A percentile compares a stretch with the other conserved stretches of the same genome.
Conservation (phyloP, 768 basidiomycete species). For the Leucosporidium scottii region DNA sequence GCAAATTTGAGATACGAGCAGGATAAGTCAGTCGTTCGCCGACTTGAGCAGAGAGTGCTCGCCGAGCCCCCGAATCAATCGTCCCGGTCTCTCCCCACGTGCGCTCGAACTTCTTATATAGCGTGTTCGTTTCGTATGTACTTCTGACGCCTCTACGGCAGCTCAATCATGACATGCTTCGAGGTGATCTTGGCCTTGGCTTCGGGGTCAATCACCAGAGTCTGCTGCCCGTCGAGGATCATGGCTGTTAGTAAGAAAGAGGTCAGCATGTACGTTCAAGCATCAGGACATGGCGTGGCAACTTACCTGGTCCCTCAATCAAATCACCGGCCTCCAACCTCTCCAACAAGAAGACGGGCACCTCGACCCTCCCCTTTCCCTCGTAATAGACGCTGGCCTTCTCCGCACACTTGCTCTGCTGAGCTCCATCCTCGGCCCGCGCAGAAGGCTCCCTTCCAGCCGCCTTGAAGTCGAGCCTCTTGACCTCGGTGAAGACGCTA, state of each 20-base stretch:
- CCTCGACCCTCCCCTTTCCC: not conserved
- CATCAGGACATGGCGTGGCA: conserved; percentile 57
- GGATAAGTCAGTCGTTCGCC: too few species aligned
- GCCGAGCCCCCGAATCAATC: too few species aligned
- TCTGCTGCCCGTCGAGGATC: conserved; percentile 93
- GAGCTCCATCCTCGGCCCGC: not conserved
- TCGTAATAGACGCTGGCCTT: not conserved
- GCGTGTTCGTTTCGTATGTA: not conserved
- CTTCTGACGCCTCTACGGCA: not conserved
- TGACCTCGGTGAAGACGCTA: conserved; percentile 70
- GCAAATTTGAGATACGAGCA: too few species aligned
- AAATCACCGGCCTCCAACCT: not conserved
- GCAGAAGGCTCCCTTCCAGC: conserved; percentile 38
- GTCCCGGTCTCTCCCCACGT: too few species aligned
- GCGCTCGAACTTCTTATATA: too few species aligned
- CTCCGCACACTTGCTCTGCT: not conserved
- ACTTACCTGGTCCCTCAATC: conserved; percentile 2
- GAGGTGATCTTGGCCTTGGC: conserved; percentile 17
- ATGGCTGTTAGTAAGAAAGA: conserved; percentile 69
- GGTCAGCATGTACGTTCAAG: not conserved
- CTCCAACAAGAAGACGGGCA: conserved; percentile 4
- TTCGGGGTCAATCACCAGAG: conserved; percentile 61
- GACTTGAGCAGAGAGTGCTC: too few species aligned
- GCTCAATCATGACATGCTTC: conserved; percentile 18
- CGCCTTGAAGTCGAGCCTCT: conserved; percentile 47